phyloP scores from a whole-genome alignment of 208 protist species.

The Trypanosoma vivax region DNA sequence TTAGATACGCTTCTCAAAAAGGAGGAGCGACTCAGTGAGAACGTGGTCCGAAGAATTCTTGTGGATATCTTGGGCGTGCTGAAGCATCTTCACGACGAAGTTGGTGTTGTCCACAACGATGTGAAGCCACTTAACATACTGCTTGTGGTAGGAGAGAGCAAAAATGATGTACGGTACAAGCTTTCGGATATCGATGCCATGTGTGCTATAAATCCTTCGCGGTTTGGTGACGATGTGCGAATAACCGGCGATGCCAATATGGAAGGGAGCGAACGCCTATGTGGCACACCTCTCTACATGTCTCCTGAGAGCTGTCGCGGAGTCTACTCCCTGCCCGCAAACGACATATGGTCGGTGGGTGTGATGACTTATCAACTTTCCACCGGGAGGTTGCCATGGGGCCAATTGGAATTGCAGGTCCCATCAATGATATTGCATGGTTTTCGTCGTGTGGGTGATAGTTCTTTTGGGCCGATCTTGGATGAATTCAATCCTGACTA shows the following conservation, averaged over 20 bases:
- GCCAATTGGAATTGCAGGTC: constrained; percentile 37
- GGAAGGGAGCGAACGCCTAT: background rate
- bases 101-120: constrained; percentile 65
- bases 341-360: constrained; percentile 82
- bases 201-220: background rate
- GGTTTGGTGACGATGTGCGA: background rate
- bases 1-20: constrained; percentile 16
- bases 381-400: constrained; percentile 66
- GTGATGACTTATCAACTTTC: constrained; percentile 67
- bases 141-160: constrained; percentile 24
- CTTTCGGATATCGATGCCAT: constrained; percentile 47
- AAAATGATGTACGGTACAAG: constrained; percentile 28
- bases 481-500: constrained; percentile 33
- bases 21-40: constrained; percentile 16
- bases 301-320: constrained; percentile 75
- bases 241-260: constrained; percentile 3
- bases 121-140: constrained; percentile 84
- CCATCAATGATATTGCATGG: constrained; percentile 62
- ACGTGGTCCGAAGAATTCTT: constrained; percentile 26
- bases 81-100: constrained; percentile 48
- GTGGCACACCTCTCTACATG: constrained; percentile 67
- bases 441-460: constrained; percentile 23
- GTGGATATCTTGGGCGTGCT: constrained; percentile 35
- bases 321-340: constrained; percentile 31
- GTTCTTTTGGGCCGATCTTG: constrained; percentile 43